Evolutionary conservation across 306 rosid genomes (phyloP).

Genomic region (Calophaca sinica): DNA sequence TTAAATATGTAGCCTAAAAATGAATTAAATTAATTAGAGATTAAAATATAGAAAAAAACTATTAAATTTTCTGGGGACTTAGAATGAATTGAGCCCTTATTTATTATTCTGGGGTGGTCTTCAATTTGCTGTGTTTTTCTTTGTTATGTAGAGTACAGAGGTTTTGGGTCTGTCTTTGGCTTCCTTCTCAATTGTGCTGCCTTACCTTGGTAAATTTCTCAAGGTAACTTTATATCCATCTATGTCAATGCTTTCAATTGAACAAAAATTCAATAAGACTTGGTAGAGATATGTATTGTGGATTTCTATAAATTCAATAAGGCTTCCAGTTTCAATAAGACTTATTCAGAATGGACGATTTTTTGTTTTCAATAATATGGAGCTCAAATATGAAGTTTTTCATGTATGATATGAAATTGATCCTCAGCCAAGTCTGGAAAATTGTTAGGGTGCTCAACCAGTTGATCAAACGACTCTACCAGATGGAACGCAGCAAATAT

Average conservation of each 20-base stretch:
- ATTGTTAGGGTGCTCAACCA: constrained; percentile 76
- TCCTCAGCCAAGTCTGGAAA: constrained; percentile 22
- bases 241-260: background rate
- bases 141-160: constrained; percentile 67
- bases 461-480: constrained; percentile 72
- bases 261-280: background rate
- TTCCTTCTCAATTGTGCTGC: constrained; percentile 72
- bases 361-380: background rate
- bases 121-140: constrained; percentile 32
- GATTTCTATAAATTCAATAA: too few relatives aligned
- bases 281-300: background rate
- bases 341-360: background rate
- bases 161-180: constrained; percentile 86
- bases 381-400: constrained; percentile 33
- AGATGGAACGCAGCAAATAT: constrained; percentile 73
- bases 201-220: constrained; percentile 87
- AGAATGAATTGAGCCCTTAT: too few relatives aligned
- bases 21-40: too few relatives aligned
- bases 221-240: constrained; percentile 61
- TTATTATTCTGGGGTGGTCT: background rate
- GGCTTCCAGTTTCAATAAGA: background rate
- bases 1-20: too few relatives aligned
- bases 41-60: too few relatives aligned
- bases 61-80: too few relatives aligned
- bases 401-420: constrained; percentile 14